Evolutionary conservation across 106 monocot species (phyloP).

Genomic region (Allium cepa): DNA sequence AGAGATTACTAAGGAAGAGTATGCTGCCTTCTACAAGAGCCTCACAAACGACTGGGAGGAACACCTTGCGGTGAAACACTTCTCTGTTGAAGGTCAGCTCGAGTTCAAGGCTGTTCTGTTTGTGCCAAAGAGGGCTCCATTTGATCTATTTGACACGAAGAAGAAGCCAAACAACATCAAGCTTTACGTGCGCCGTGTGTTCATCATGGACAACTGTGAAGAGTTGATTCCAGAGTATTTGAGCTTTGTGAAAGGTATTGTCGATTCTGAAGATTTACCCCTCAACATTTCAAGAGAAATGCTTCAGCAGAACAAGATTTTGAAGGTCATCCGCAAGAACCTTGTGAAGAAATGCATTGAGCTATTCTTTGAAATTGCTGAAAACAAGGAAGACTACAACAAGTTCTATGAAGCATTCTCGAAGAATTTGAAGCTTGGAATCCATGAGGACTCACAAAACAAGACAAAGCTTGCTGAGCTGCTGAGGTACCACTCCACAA

Average conservation of each 20-base stretch:
- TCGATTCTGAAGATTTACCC: conserved; percentile 74
- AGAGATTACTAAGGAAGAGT: conserved; percentile 78
- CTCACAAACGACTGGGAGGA: conserved; percentile 85
- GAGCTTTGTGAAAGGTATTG: conserved; percentile 74
- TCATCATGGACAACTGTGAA: conserved; percentile 89
- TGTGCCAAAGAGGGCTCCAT: conserved; percentile 67
- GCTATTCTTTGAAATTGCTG: conserved; percentile 76
- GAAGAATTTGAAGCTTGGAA: conserved; percentile 78
- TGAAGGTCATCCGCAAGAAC: conserved; percentile 80
- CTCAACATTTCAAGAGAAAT: conserved; percentile 73
- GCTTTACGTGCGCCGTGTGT: conserved; percentile 73
- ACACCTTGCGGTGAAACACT: conserved; percentile 72
- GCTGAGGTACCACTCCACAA: conserved; percentile 73
- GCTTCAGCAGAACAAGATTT: conserved; percentile 84
- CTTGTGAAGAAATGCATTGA: conserved; percentile 79
- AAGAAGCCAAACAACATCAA: conserved; percentile 90
- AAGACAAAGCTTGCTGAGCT: conserved; percentile 59
- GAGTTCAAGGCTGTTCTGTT: conserved; percentile 78
- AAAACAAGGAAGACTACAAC: conserved; percentile 83
- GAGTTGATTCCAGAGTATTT: conserved; percentile 68
- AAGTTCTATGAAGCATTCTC: conserved; percentile 84
- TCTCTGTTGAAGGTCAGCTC: conserved; percentile 78
- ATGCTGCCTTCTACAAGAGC: conserved; percentile 80
- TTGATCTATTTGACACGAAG: conserved; percentile 67
- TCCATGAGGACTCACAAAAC: conserved; percentile 68